Percentiles rank a stretch among this genome's conserved stretches.
phyloP scores from a whole-genome alignment of 2,329 filamentous ascomycete genomes.

The Emmonsia crescens region DNA sequence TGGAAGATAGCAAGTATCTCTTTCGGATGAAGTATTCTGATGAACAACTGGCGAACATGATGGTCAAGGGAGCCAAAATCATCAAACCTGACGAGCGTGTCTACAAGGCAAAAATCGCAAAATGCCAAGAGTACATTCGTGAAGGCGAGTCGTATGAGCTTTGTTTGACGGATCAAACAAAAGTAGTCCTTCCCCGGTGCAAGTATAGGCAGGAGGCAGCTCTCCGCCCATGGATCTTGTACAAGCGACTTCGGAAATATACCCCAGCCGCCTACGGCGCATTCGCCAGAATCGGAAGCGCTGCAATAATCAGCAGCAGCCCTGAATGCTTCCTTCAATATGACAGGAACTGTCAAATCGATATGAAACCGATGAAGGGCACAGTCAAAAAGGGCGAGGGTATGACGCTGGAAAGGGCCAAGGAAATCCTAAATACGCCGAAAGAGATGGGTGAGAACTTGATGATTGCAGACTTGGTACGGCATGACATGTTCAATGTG shows the following conservation, averaged over 20 bases:
- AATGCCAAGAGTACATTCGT: constrained; percentile 60
- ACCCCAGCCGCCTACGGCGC: constrained; percentile 81
- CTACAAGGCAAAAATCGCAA: constrained; percentile 55
- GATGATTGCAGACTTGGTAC: constrained; percentile 93
- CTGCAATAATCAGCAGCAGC: constrained; percentile 68
- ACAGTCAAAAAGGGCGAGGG: constrained; percentile 69
- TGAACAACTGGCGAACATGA: constrained; percentile 19
- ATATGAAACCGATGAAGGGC: constrained; percentile 89
- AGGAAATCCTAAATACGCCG: constrained; percentile 60
- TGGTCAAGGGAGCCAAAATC: constrained; percentile 17
- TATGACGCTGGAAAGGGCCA: constrained; percentile 60
- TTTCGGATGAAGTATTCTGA: constrained; percentile 4
- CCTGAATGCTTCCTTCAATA: constrained; percentile 80
- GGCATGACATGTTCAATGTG: constrained; percentile 81
- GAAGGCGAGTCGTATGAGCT: constrained; percentile 81
- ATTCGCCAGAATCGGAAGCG: constrained; percentile 58
- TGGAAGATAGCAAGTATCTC: background rate
- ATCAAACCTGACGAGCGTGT: constrained; percentile 29
- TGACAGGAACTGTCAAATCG: constrained; percentile 37
- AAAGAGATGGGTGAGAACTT: constrained; percentile 94
- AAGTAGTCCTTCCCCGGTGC: constrained; percentile 39
- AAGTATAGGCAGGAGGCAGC: constrained; percentile 15
- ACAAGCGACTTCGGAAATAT: constrained; percentile 54
- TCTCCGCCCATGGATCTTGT: constrained; percentile 56
- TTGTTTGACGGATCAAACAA: constrained; percentile 67